These are phyloP conservation scores for Coprinellus micaceus DNA, from an alignment of 768 basidiomycete genomes.

Conservation along the genomic window DNA sequence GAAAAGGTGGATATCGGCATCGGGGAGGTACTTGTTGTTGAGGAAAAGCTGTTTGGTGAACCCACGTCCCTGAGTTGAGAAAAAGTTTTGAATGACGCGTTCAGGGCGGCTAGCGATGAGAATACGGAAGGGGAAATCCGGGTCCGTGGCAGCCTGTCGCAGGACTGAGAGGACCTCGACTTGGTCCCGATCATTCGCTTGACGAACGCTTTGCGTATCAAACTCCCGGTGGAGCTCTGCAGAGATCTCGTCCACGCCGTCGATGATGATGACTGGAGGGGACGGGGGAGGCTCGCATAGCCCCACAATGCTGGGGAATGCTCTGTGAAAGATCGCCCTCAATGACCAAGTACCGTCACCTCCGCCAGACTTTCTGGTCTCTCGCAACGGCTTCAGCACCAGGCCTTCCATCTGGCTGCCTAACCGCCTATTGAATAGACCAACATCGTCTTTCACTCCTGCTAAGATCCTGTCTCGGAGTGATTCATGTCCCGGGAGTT, in stretches of 20 bases:
- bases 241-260: conserved; percentile 11
- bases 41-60: not conserved
- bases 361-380: no score
- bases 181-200: not conserved
- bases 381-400: not conserved
- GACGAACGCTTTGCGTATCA: not conserved
- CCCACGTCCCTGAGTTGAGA: not conserved
- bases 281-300: not conserved
- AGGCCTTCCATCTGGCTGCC: not conserved
- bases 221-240: not conserved
- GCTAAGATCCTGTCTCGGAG: not conserved
- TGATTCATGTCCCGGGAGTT: no score
- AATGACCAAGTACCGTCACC: no score
- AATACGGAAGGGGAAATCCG: not conserved
- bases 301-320: no score
- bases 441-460: not conserved
- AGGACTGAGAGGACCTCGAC: conserved; percentile 5
- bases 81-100: not conserved
- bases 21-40: not conserved
- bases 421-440: not conserved
- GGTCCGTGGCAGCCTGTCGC: not conserved
- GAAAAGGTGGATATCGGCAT: conserved; percentile 1
- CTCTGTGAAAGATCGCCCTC: no score
- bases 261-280: conserved; percentile 5
- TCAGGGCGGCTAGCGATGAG: conserved; percentile 10